Evolutionary conservation across 352 stramenopile species (phyloP).

Genomic region (Phytopythium sindhum): DNA sequence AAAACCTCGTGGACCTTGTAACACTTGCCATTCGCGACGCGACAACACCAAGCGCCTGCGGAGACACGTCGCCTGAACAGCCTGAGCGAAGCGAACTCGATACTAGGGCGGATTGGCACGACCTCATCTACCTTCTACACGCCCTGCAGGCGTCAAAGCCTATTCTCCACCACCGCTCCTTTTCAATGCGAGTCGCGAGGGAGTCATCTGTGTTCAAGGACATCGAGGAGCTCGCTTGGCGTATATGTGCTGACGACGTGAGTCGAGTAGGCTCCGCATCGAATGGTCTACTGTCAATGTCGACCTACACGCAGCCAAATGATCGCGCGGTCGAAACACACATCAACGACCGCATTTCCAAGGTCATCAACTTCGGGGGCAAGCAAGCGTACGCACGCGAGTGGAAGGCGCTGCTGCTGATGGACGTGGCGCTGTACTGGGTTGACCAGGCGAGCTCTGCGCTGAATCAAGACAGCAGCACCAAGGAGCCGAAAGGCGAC

Average conservation of each 20-base stretch:
- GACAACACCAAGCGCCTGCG: not conserved
- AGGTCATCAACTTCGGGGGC: constrained; percentile 60
- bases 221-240: constrained; percentile 43
- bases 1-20: constrained; percentile 39
- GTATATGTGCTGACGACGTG: not conserved
- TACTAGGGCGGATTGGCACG: constrained; percentile 40
- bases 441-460: constrained; percentile 21
- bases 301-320: constrained; percentile 1
- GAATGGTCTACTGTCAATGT: not conserved
- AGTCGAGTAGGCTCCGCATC: constrained; percentile 3
- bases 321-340: constrained; percentile 18
- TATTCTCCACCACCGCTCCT: constrained; percentile 67
- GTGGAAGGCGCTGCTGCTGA: constrained; percentile 76
- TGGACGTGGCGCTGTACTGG: constrained; percentile 72
- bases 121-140: constrained; percentile 71
- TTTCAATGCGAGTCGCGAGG: constrained; percentile 45
- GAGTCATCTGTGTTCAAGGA: constrained; percentile 43
- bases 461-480: constrained; percentile 1
- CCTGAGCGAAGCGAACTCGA: constrained; percentile 4
- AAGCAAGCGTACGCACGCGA: constrained; percentile 59
- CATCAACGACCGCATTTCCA: constrained; percentile 28
- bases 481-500: constrained; percentile 11
- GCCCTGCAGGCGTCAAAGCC: constrained; percentile 72
- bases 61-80: constrained; percentile 3
- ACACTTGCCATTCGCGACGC: constrained; percentile 35